Base-by-base conservation (phyloP, 2,329 filamentous ascomycete genomes). In the Zopfia rhizophila region DNA sequence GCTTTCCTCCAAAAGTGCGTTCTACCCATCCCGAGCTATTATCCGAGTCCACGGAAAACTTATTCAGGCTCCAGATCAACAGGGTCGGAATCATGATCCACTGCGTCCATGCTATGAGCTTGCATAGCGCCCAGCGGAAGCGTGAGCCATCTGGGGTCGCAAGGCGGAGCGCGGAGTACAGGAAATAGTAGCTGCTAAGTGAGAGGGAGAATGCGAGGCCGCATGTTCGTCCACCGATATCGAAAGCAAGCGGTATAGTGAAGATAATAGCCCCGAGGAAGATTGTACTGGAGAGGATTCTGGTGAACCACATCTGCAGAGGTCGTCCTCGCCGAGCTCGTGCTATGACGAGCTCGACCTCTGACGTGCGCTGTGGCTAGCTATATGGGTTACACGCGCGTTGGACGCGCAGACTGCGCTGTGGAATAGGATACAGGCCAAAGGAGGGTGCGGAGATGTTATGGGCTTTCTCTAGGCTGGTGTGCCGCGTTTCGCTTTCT, bases 221-320 rank as follows among this genome's bases (percentile, higher is more conserved):
- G 68, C 91, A 96, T 63, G 94, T 92, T 65, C 91, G 87, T 53
- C 94, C 94, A 70, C 94, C 94, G 66, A 97, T 93, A 83, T 99
- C 94, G 78, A 97, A 97, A 65, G 93, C 90, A 69, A 99, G 87
- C 52, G 94, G 94, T 70, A 99, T 94, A 53, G 91, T 96, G 69
- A 97, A 89, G 68, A 97, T 86, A 72, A 97, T 91, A 75, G 89
- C 89, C 75, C 92, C 82, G 63, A 97, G 86, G 77, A 97, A 97
- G 75, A 90, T 75, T 69, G 87, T 81, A 75, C 90, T 90, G 68
- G 90, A 90, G 61, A 92, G 70, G 71, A 88, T 82, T 70, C 88
- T 87, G 74, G 92, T 85, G 74, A 93, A 81, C 88, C 88, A 91
- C 90, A 96, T 96, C 75, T 78, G 77, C 76, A 73, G 73, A 66